Conservation (phyloP, 1,284 basidiomycete species). For the Heterobasidion annosum region DNA sequence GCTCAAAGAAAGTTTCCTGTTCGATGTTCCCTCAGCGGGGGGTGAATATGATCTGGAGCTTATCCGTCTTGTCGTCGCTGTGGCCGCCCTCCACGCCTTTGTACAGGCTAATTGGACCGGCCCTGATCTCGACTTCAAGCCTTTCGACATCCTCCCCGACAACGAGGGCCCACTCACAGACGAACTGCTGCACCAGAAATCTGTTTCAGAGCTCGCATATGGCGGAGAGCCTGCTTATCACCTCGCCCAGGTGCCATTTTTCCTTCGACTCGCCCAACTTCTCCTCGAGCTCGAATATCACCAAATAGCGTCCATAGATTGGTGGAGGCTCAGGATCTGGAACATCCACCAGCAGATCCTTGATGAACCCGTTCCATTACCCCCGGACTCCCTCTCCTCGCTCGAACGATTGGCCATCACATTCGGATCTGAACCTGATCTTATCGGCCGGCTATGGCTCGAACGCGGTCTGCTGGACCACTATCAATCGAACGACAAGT, state of each 20-base stretch:
- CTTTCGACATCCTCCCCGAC: constrained; percentile 40
- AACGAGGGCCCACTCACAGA: constrained; percentile 30
- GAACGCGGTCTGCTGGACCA: constrained; percentile 82
- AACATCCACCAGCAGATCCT: constrained; percentile 79
- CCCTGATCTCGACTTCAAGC: constrained; percentile 67
- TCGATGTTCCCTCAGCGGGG: constrained; percentile 14
- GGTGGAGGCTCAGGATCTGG: constrained; percentile 79
- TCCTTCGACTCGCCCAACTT: constrained; percentile 73
- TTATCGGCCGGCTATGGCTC: constrained; percentile 64
- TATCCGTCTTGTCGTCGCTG: constrained; percentile 56
- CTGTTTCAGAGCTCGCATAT: constrained; percentile 73
- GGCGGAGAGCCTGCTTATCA: constrained; percentile 97
- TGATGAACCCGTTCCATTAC: constrained; percentile 74
- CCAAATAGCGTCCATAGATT: constrained; percentile 39
- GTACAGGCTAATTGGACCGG: constrained; percentile 97
- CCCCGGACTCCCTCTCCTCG: constrained; percentile 35
- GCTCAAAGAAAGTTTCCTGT: constrained; percentile 25
- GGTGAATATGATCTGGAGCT: constrained; percentile 29
- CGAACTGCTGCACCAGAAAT: constrained; percentile 51
- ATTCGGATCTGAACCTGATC: constrained; percentile 40
- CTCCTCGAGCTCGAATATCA: constrained; percentile 49
- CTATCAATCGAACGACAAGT: constrained; percentile 63
- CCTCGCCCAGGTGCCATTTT: constrained; percentile 61
- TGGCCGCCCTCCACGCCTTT: constrained; percentile 84
- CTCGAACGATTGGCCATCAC: constrained; percentile 39